A percentile compares a stretch with the other conserved stretches of the same genome.
phyloP scores from a whole-genome alignment of 2,329 filamentous ascomycete genomes.

The Aspergillus hiratsukae region DNA sequence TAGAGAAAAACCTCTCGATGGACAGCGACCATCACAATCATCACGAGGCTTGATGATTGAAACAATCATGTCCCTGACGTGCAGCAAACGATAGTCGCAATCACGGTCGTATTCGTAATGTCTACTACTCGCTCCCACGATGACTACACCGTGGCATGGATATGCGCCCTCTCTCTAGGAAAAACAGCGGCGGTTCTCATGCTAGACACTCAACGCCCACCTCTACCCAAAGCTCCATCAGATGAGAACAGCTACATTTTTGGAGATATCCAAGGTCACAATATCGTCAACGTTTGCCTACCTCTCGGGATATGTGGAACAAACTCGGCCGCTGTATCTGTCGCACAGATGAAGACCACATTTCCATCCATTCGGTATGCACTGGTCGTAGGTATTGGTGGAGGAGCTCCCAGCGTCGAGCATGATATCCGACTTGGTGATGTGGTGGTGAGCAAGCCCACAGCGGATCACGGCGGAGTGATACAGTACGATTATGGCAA shows the following conservation, averaged over 20 bases:
- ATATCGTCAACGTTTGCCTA: constrained; percentile 6
- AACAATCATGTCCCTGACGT: too few species aligned
- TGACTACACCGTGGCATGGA: constrained; percentile 8
- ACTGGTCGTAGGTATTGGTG: constrained; percentile 9
- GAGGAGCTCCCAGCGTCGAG: background rate
- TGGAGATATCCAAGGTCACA: constrained; percentile 2
- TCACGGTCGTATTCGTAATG: too few species aligned
- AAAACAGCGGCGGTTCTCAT: constrained; percentile 5
- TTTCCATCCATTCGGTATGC: constrained; percentile 6
- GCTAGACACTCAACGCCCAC: constrained; percentile 4
- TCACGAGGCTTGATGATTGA: too few species aligned
- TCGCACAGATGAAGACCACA: constrained; percentile 3
- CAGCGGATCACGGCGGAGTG: background rate
- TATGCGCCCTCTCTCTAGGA: constrained; percentile 4
- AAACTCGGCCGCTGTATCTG: constrained; percentile 4
- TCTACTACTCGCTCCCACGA: background rate
- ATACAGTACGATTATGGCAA: constrained; percentile 12
- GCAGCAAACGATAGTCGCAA: too few species aligned
- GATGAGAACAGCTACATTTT: constrained; percentile 6
- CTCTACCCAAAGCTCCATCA: background rate
- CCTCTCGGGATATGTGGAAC: constrained; percentile 1
- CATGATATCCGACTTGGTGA: constrained; percentile 7
- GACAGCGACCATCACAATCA: too few species aligned
- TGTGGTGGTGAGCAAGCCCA: constrained; percentile 6
- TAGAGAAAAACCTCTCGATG: too few species aligned